Evolutionary conservation across 2,329 filamentous ascomycete species (phyloP).

Genomic region (Botrytis elliptica): DNA sequence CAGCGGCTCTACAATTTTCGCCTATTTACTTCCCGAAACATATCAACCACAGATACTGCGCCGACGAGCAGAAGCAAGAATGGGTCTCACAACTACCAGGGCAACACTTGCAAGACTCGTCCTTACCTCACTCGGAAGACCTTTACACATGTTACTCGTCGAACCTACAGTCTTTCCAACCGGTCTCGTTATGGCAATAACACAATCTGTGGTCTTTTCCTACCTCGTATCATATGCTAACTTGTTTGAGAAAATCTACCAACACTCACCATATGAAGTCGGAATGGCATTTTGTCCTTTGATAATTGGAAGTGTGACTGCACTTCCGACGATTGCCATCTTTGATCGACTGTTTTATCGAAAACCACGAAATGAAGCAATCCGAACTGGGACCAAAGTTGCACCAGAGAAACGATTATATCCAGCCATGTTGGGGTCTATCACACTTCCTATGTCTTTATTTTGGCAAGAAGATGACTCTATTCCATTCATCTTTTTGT

Average conservation of each 20-base stretch:
- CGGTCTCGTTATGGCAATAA: constrained; percentile 18
- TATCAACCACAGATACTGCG: constrained; percentile 20
- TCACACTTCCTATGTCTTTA: constrained; percentile 33
- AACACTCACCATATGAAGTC: constrained; percentile 20
- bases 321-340: constrained; percentile 10
- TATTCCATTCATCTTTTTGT: accelerated
- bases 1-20: neutral
- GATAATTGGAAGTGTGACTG: constrained; percentile 14
- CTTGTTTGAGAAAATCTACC: constrained; percentile 22
- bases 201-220: constrained; percentile 24
- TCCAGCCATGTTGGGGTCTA: constrained; percentile 52
- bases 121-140: constrained; percentile 21
- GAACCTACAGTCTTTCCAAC: constrained; percentile 24
- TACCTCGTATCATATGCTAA: constrained; percentile 23
- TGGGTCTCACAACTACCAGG: neutral
- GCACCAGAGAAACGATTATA: constrained; percentile 59
- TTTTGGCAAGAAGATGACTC: constrained; percentile 40
- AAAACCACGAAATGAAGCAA: neutral
- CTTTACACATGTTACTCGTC: constrained; percentile 24
- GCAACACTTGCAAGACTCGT: constrained; percentile 13
- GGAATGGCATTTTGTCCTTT: constrained; percentile 23
- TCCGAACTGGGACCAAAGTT: neutral
- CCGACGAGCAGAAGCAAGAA: neutral
- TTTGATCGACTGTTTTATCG: constrained; percentile 19
- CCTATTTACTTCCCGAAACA: constrained; percentile 26